Evolutionary conservation across 2,329 filamentous ascomycete genomes (phyloP).

Genomic region (Cercospora nicotianae): DNA sequence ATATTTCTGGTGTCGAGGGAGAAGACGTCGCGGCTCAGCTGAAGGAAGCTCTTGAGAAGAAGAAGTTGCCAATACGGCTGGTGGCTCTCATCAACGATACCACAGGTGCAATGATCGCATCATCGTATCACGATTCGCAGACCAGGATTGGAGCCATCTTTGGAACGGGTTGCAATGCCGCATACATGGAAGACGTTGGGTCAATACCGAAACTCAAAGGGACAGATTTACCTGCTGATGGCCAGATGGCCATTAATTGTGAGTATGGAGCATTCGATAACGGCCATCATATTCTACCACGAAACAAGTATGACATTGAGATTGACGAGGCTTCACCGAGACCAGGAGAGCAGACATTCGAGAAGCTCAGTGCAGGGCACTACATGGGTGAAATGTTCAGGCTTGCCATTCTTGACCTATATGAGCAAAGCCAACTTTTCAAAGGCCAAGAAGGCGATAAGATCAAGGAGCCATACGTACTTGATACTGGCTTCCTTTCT

Average conservation of each 20-base stretch:
- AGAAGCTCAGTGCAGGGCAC: constrained; percentile 96
- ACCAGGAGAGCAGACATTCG: constrained; percentile 90
- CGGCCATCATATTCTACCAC: constrained; percentile 82
- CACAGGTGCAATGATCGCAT: constrained; percentile 86
- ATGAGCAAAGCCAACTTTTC: constrained; percentile 76
- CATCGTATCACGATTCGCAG: constrained; percentile 78
- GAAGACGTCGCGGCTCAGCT: constrained; percentile 88
- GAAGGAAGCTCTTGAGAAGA: constrained; percentile 71
- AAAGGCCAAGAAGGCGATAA: constrained; percentile 72
- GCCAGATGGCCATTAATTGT: constrained; percentile 95
- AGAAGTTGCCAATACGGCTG: constrained; percentile 79
- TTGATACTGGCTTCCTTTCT: constrained; percentile 89
- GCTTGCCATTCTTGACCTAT: constrained; percentile 77
- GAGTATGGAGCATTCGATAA: constrained; percentile 98
- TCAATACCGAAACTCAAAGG: constrained; percentile 76
- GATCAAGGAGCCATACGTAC: constrained; percentile 76
- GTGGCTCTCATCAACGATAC: constrained; percentile 91
- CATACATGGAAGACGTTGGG: constrained; percentile 84
- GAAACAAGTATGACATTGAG: constrained; percentile 80
- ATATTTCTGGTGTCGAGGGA: constrained; percentile 88
- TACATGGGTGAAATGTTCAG: constrained; percentile 96
- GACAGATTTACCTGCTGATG: constrained; percentile 71
- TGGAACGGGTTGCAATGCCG: constrained; percentile 89
- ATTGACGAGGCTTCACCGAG: constrained; percentile 91
- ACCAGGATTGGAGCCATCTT: constrained; percentile 93